Conservation (phyloP, 257 asterid species). For the Knoxia roxburghii region DNA sequence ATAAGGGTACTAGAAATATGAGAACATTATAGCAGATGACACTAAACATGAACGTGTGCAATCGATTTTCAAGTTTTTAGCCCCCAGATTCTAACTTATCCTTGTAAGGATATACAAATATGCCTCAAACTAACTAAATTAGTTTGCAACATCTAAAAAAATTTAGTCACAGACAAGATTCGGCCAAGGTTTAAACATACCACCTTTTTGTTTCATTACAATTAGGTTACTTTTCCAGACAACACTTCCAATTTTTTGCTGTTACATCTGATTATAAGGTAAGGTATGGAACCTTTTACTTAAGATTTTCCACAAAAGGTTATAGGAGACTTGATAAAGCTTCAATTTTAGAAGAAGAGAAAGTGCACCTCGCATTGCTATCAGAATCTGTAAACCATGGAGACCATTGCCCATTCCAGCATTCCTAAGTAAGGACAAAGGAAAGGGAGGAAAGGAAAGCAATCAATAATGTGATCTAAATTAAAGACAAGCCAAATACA, state of each 20-base stretch:
- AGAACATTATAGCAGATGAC: not conserved
- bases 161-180: not conserved
- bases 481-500: slow-evolving; percentile 8
- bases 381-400: slow-evolving; percentile 90
- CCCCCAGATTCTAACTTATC: not conserved
- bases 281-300: not conserved
- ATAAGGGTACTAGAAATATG: not conserved
- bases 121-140: not conserved
- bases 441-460: not conserved
- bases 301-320: not conserved
- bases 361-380: slow-evolving; percentile 85
- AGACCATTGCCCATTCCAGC: slow-evolving; percentile 86
- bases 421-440: slow-evolving; percentile 43
- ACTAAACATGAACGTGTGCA: not conserved
- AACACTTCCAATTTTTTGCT: not conserved
- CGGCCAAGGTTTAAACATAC: not conserved
- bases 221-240: not conserved
- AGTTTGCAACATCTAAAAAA: not conserved
- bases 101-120: not conserved
- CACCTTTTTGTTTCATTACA: no score
- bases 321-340: not conserved
- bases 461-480: not conserved
- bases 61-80: not conserved
- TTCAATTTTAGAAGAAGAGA: slow-evolving; percentile 9
- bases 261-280: not conserved